phyloP scores from a whole-genome alignment of 495 filamentous ascomycete species.

The Usnea hakonensis region DNA sequence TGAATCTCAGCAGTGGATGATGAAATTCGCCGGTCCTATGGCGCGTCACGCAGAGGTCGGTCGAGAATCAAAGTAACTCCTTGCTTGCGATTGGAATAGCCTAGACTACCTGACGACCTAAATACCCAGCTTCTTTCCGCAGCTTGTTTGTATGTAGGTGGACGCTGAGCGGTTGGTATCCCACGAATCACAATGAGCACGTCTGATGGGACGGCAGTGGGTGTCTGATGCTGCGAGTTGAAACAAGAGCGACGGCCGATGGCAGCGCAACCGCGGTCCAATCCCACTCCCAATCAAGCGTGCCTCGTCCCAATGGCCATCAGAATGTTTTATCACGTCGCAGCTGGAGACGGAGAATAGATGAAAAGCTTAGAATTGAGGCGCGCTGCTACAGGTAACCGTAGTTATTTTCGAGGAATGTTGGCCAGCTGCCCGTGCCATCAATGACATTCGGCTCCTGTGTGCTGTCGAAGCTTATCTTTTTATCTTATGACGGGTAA shows the following conservation, averaged over 20 bases:
- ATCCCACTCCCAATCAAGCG: background rate
- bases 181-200: background rate
- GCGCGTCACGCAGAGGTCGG: background rate
- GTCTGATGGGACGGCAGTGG: background rate
- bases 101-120: background rate
- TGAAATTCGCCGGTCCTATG: background rate
- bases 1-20: background rate
- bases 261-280: background rate
- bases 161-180: background rate
- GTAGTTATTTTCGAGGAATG: slow-evolving; percentile 19
- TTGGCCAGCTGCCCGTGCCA: slow-evolving; percentile 14
- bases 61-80: background rate
- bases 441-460: slow-evolving; percentile 5
- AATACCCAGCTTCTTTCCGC: background rate
- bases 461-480: background rate
- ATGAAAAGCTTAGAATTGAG: slow-evolving; percentile 4
- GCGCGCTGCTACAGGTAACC: background rate
- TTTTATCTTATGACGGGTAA: background rate
- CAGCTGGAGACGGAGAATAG: background rate
- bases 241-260: background rate
- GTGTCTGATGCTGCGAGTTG: background rate
- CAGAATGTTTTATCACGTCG: background rate
- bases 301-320: background rate
- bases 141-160: background rate
- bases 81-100: background rate